Base-by-base conservation (phyloP, 2,329 filamentous ascomycete species). In the Fusarium annulatum region DNA sequence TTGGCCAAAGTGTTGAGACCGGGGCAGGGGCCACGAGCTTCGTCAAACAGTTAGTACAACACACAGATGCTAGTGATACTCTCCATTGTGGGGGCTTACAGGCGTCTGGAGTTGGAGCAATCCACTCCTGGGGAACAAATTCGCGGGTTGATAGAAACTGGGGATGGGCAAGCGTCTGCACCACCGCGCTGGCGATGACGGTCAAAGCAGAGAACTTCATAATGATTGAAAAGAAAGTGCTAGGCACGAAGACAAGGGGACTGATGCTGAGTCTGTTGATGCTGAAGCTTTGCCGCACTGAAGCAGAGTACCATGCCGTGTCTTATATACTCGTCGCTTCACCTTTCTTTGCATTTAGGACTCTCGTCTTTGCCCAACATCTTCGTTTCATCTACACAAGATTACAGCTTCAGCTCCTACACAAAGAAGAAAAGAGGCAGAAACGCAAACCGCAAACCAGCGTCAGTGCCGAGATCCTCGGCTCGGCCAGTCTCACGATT, bases 1-100 rank as follows among this genome's bases (percentile, higher is more conserved):
- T 67, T 67, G 9, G 64, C 64, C 8, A 67, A 9, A 3, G 64
- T 66, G 30, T 67, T 67, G 1, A 67, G 64, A 4, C 64, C 64
- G 0, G 64, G 64, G 10, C 64, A 67, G 5, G 63, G 63, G 9
- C 63, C 63, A 19, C 63, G 63, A n/a, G 60, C 63, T 65, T 45
- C 0, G 19, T 26, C 7, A 1, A 41, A 3, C 2, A 3, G 7
- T 65, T 5, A 65, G 41, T 21, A 26, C 9, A 18, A 6, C 8
- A 15, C 39, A 15, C 5, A 14, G 4, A 41, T n/a, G 12, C 10
- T 21, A 21, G 10, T 14, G 38, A 21, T 14, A 21, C 21, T 41
- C 12, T 41, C 7, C 14, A 14, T 7, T 2, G 2, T 16, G 7
- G 7, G 2, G 21, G 30, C 62, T 23, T 5, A 65, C 59, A 65